phyloP scores from a whole-genome alignment of 441 rosid genomes.

The Raphanus hybrid region DNA sequence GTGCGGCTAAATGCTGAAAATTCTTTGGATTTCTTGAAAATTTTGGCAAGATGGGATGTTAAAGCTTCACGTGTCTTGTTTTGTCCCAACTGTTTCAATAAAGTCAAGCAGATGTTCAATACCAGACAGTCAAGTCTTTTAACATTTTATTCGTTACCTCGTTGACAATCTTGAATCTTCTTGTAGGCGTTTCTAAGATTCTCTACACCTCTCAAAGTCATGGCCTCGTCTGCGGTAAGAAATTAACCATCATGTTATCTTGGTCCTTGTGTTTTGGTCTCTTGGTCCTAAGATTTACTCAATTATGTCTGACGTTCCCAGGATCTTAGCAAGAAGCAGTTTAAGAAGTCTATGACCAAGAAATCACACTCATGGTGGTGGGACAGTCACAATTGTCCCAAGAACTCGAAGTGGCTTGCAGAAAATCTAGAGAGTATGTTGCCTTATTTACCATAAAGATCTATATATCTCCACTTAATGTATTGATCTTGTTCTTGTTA shows the following conservation, averaged over 20 bases:
- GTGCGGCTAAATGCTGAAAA: conserved; percentile 7
- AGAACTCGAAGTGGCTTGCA: conserved; percentile 88
- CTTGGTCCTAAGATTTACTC: not conserved
- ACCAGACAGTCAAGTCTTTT: not conserved
- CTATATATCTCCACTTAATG: not conserved
- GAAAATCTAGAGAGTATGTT: conserved; percentile 86
- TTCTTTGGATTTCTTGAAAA: conserved; percentile 17
- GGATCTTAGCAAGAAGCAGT: conserved; percentile 50
- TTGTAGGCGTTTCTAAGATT: conserved; percentile 17
- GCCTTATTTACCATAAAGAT: not conserved
- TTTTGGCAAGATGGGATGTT: conserved; percentile 23
- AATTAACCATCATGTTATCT: not conserved
- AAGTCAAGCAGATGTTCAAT: not conserved
- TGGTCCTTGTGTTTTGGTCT: conserved; percentile 28
- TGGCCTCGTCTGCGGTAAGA: conserved; percentile 44
- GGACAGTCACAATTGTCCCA: conserved; percentile 88
- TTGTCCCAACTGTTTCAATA: not conserved
- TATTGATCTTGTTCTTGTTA: conserved; percentile 8
- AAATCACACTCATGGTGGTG: conserved; percentile 98
- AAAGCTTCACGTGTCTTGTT: conserved; percentile 36
- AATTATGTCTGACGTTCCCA: conserved; percentile 35
- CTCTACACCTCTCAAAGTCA: conserved; percentile 7
- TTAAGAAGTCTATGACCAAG: conserved; percentile 67
- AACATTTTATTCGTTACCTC: not conserved
- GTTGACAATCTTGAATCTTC: conserved; percentile 21